Evolutionary conservation across 495 filamentous ascomycete species (phyloP).

Genomic region (Aspergillus cristatus): DNA sequence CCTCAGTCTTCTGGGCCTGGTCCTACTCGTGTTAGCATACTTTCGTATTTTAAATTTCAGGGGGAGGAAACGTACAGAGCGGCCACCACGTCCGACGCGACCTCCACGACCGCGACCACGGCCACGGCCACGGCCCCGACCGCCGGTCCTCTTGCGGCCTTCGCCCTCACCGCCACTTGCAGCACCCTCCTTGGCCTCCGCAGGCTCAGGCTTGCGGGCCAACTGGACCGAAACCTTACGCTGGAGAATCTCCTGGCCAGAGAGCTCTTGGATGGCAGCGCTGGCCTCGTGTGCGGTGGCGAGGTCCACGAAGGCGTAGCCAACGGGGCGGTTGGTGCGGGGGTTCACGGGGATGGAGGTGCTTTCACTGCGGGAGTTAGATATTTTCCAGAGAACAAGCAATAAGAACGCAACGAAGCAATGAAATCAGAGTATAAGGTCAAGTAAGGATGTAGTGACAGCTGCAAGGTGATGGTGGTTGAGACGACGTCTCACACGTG

Average conservation of each 20-base stretch:
- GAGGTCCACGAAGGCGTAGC: conserved; percentile 97
- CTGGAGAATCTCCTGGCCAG: conserved; percentile 91
- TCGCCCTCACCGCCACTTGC: conserved; percentile 60
- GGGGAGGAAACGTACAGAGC: conserved; percentile 48
- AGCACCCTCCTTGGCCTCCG: conserved; percentile 67
- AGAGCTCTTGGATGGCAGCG: conserved; percentile 86
- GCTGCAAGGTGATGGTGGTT: background rate
- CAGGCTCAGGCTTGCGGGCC: conserved; percentile 89
- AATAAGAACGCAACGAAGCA: background rate
- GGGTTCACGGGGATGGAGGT: conserved; percentile 98
- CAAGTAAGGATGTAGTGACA: background rate
- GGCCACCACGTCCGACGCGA: conserved; percentile 54
- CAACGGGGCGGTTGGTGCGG: conserved; percentile 93
- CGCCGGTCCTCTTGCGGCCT: conserved; percentile 69
- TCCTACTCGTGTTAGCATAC: background rate
- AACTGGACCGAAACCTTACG: conserved; percentile 98
- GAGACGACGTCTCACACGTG: background rate
- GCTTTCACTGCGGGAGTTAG: conserved; percentile 54
- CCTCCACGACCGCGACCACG: conserved; percentile 65
- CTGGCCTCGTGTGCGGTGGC: conserved; percentile 89
- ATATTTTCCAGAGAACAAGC: conserved; percentile 3
- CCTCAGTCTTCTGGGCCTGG: conserved; percentile 13
- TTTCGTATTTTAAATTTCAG: no score
- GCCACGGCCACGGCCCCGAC: conserved; percentile 66
- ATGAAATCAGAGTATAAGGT: background rate